Base-by-base conservation (phyloP, 306 rosid genomes). In the Senna tora region DNA sequence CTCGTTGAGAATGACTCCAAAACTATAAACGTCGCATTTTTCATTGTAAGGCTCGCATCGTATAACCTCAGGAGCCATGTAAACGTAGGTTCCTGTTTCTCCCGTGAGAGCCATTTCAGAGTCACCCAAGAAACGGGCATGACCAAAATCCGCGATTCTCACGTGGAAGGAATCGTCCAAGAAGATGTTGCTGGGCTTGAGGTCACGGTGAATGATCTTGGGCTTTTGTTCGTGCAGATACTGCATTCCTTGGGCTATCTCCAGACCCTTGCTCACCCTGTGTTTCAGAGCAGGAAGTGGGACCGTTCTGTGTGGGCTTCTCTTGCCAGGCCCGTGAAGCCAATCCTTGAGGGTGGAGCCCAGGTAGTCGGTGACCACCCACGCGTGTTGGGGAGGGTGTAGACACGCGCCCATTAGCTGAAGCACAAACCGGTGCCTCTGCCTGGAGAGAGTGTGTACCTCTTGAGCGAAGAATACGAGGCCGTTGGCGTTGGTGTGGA, bases 151-250 rank as follows among this genome's bases (percentile, higher is more conserved):
- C 0, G 87, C 96, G 1, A 90, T 85, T 41, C 96, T 80, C 11
- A 87, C 83, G 49, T 87, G 98, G 62, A 78, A 20, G 11, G 75
- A 82, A 53, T 87, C 77, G 38, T 90, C 93, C 78, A 93, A 61
- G 51, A 93, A 87, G 17, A 89, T 80, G 58, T 89, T 91, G 53
- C 80, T 86, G 46, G 94, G 96, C 80, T 91, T 91, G 36, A 93
- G 79, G 62, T 89, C 89, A 0, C 90, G 89, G 20, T 87, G 98
- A 62, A 93, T 68, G 1, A 88, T 82, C 39, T 74, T 90, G 10
- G 97, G 98, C 65, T 70, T 88, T 47, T 87, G 96, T n/a, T 79
- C 82, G n/a, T 93, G 98, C 1, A 93, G 88, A 59, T 89, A 89
- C 15, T 89, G 97, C 93, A 93, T 84, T 17, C 86, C 97, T 50